phyloP scores from a whole-genome alignment of 495 filamentous ascomycete genomes.

The Aspergillus funiculosus region DNA sequence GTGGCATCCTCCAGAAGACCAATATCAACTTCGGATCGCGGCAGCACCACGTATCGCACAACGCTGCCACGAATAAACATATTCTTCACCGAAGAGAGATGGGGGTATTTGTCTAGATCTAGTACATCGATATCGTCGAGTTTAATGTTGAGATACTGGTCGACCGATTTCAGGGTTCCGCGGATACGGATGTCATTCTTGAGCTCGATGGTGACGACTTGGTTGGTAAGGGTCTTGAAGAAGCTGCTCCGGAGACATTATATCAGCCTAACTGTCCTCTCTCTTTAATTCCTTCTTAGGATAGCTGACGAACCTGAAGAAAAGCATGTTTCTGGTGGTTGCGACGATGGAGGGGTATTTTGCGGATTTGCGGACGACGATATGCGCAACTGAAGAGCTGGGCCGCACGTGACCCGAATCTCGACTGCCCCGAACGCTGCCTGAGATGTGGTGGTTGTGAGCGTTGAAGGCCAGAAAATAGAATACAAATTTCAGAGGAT shows the following conservation, averaged over 20 bases:
- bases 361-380: neutral
- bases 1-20: slow-evolving; percentile 93
- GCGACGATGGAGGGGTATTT: slow-evolving; percentile 2
- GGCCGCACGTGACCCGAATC: slow-evolving; percentile 3
- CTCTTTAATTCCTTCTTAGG: too few species aligned
- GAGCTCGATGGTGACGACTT: slow-evolving; percentile 92
- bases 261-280: neutral
- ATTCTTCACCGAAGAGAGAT: slow-evolving; percentile 92
- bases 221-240: slow-evolving; percentile 99
- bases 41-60: slow-evolving; percentile 91
- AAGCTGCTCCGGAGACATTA: slow-evolving; percentile 57
- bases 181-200: slow-evolving; percentile 98
- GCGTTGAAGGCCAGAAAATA: too few species aligned
- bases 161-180: slow-evolving; percentile 90
- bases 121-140: slow-evolving; percentile 88
- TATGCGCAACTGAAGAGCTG: neutral
- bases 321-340: slow-evolving; percentile 36
- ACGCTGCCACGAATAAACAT: slow-evolving; percentile 97
- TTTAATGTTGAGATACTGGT: slow-evolving; percentile 99
- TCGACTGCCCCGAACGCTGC: too few species aligned
- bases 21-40: slow-evolving; percentile 79
- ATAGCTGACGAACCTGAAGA: slow-evolving; percentile 40
- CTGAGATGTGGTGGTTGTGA: too few species aligned
- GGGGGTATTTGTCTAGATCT: slow-evolving; percentile 88
- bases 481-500: too few species aligned